Evolutionary conservation across 306 rosid species (phyloP).

Genomic region (Cucurbita ficifolia): DNA sequence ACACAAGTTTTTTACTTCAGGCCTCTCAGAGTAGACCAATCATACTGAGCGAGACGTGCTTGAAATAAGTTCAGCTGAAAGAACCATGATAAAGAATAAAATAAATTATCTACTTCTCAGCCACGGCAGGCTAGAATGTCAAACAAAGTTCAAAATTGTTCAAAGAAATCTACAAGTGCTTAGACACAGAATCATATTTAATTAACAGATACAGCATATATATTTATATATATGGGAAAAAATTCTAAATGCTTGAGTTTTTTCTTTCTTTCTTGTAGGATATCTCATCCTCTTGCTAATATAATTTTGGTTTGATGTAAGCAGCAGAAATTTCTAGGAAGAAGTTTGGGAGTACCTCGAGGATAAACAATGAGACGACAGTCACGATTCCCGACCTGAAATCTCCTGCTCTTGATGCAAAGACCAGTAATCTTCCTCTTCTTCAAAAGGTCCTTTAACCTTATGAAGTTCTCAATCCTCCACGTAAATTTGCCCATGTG

Average conservation of each 20-base stretch:
- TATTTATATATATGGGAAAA: background rate
- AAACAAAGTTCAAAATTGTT: background rate
- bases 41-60: background rate
- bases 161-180: background rate
- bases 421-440: slow-evolving; percentile 97
- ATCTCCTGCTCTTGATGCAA: slow-evolving; percentile 94
- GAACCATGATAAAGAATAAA: background rate
- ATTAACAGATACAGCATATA: background rate
- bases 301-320: background rate
- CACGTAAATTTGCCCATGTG: slow-evolving; percentile 93
- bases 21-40: background rate
- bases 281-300: background rate
- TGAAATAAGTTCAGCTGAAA: slow-evolving; percentile 1
- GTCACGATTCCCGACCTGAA: slow-evolving; percentile 91
- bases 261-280: background rate
- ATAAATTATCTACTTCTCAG: background rate
- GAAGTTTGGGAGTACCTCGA: slow-evolving; percentile 46
- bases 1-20: slow-evolving; percentile 5
- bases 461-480: slow-evolving; percentile 89
- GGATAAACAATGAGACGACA: slow-evolving; percentile 99
- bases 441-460: slow-evolving; percentile 87
- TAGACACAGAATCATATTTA: background rate
- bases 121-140: background rate
- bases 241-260: background rate
- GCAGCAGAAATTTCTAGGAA: background rate